Evolutionary conservation across 495 filamentous ascomycete genomes (phyloP), one percentile per base, ranked within the genome.

Genomic region (Penicillium canariense): DNA sequence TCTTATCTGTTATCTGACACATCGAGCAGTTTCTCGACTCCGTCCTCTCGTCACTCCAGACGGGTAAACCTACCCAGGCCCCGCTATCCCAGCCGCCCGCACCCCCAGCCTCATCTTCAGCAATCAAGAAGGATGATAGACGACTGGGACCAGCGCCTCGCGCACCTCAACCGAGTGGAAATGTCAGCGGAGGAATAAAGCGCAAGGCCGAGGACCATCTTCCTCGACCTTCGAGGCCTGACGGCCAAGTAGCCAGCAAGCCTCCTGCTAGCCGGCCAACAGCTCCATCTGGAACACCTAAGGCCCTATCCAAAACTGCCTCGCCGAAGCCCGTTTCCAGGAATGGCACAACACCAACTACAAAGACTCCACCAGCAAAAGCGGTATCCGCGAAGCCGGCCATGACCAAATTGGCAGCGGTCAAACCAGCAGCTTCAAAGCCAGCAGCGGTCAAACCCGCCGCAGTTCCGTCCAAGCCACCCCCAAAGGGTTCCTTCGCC

Each of bases 21-120:
- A 18, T 49, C 31, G 9, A 20, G 10, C 36, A 84, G 81, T 82
- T 82, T 53, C 76, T 84, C 61, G 81, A 81, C 61, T 84, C 81
- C 20, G 73, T 83, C 25, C 74, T 83, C 50, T 76, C 80, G 54
- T 81, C 78, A 30, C 73, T 84, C 34, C 71, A 76, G 63, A 74
- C 74, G 64, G 78, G 73, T 38, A 71, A 71, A 42, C 68, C 69
- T 36, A 50, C 71, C 31, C 67, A 63, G 28, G 48, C 63, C 15
- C 66, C 68, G 14, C 55, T 70, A 17, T 58, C 69, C 28, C 59
- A 62, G 17, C 62, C 66, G 39, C 62, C 76, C 47, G 60, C 65
- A 15, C 27, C 67, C 36, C 60, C 66, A 11, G 52, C 56, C 22
- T 55, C 70, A 15, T 61, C 71, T n/a, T 54, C 66, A 6, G 57